These are phyloP conservation scores for Fusarium sp. DNA, from an alignment of 2,329 filamentous ascomycete species.

Conservation along the genomic window DNA sequence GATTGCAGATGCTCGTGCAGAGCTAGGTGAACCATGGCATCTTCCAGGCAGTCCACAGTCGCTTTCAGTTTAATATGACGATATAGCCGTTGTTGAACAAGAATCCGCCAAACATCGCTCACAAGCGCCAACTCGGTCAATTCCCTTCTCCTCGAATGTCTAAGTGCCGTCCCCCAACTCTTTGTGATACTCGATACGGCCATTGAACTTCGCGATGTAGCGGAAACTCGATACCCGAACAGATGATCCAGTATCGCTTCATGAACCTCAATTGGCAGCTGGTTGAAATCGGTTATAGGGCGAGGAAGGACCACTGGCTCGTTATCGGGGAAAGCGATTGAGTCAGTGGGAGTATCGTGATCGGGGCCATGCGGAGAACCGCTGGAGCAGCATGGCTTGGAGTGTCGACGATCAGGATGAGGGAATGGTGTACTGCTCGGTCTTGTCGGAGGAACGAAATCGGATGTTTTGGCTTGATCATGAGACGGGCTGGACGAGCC, in stretches of 20 bases:
- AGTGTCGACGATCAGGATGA: constrained; percentile 58
- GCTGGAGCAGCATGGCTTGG: constrained; percentile 42
- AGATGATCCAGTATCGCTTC: constrained; percentile 76
- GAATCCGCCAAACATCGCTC: constrained; percentile 67
- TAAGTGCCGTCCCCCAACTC: constrained; percentile 71
- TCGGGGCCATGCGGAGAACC: constrained; percentile 37
- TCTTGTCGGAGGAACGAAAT: constrained; percentile 51
- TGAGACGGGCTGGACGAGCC: constrained; percentile 62
- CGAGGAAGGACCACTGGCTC: constrained; percentile 27
- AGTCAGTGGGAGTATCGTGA: constrained; percentile 22
- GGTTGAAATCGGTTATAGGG: constrained; percentile 51
- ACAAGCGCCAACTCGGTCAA: constrained; percentile 73
- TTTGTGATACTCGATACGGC: constrained; percentile 63
- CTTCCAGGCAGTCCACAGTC: constrained; percentile 68
- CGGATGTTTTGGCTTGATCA: constrained; percentile 54
- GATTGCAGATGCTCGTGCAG: constrained; percentile 65
- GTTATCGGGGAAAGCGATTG: constrained; percentile 25
- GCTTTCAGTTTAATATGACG: constrained; percentile 80
- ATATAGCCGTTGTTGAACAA: constrained; percentile 78
- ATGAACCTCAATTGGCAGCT: constrained; percentile 75
- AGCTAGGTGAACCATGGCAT: constrained; percentile 69
- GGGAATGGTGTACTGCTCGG: constrained; percentile 70
- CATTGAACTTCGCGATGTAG: constrained; percentile 64
- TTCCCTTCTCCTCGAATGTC: constrained; percentile 73
- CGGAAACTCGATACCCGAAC: constrained; percentile 73